A percentile compares a stretch with the other conserved stretches of the same genome.
Evolutionary conservation across 202 grass and related monocot species (phyloP).

Genomic region (Bolboschoenoplectus hybrid): DNA sequence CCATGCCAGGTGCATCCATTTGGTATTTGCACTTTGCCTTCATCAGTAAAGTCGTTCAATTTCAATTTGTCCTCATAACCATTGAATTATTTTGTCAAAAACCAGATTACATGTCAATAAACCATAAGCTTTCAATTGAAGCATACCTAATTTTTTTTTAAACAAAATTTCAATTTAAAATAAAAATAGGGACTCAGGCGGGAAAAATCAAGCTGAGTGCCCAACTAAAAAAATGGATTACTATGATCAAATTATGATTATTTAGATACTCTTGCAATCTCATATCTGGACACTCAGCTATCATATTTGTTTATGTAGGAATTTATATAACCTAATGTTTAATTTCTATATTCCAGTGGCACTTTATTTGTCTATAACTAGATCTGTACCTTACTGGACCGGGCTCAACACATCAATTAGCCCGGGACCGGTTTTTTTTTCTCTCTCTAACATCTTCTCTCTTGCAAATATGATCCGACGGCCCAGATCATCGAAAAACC

Average conservation of each 20-base stretch:
- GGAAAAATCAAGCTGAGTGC: no score
- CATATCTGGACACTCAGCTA: not conserved
- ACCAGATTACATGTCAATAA: not conserved
- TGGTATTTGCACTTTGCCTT: not conserved
- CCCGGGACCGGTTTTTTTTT: not conserved
- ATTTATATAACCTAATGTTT: not conserved
- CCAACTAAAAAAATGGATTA: no score
- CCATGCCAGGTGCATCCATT: not conserved
- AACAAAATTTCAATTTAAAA: no score
- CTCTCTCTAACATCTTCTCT: not conserved
- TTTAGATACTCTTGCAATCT: not conserved
- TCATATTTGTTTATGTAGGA: not conserved
- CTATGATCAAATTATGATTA: not conserved
- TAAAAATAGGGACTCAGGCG: no score
- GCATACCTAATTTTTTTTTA: no score
- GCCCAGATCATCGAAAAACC: conserved; percentile 31
- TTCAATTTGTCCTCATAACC: not conserved
- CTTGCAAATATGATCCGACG: conserved; percentile 36
- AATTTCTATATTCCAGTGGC: no score
- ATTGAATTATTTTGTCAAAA: not conserved
- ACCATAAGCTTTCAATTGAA: no score
- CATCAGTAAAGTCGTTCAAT: not conserved
- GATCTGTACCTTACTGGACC: not conserved
- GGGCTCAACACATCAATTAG: not conserved
- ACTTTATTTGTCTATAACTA: not conserved